Base-by-base conservation (phyloP, 208 protist species). In the Crithidia sp. region DNA sequence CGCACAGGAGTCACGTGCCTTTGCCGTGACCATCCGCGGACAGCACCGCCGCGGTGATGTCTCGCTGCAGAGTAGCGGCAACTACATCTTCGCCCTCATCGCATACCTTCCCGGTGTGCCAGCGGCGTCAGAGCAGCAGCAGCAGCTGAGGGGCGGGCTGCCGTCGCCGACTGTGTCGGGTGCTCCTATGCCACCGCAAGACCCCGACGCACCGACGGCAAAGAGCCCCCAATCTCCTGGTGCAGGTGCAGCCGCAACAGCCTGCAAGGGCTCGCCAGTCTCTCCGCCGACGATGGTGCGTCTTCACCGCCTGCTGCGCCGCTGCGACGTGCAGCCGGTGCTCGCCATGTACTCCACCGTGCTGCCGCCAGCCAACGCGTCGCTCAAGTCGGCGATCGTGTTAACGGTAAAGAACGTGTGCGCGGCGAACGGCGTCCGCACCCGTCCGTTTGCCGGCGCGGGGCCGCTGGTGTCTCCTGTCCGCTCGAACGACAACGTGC, bases 281-380 rank as follows among this genome's bases (percentile, higher is more conserved):
- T 13, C 49, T 7, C 43, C 66, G 4, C 7, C 63, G 19, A 68
- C 44, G 5, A 67, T 70, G 49, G 76, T 94, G 7, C 79, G 87
- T 36, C 72, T 96, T 13, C 91, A 96, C 67, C 89, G 91, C n/a
- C 71, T 93, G 61, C 70, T 92, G 19, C 86, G 91, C 41, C 81
- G 81, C 45, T 68, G 90, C 44, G 76, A 84, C n/a, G 91, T 96
- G 55, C 83, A 80, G 57, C 87, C 88, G 36, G 57, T 86, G 49
- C 47, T 96, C 47, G 58, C 77, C 10, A 75, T 94, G 68, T 85
- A 86, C 66, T 87, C 85, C 4, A 92, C 81, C 44, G 84, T 93
- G 16, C 63, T 96, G 40, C 83, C 88, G 40, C 89, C 91, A 9
- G 59, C 74, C 3, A 90, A 89, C 67, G 67, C 76, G 0, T 83